phyloP scores from a whole-genome alignment of 2,329 filamentous ascomycete genomes.

The Hymenoscyphus scutula region DNA sequence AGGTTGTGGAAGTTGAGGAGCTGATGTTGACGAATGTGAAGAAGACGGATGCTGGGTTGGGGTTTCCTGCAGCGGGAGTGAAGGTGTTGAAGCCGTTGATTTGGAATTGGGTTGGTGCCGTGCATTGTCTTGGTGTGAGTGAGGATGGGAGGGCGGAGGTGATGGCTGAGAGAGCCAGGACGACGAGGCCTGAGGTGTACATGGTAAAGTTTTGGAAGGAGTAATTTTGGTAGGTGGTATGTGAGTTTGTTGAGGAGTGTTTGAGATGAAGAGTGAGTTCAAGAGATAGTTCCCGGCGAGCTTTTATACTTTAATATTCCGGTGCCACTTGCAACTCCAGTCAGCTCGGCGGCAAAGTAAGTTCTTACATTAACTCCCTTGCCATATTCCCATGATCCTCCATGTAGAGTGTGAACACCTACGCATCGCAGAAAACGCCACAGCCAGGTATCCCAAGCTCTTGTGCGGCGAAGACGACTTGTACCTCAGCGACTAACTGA shows the following conservation, averaged over 20 bases:
- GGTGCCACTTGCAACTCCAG: slow-evolving; percentile 5
- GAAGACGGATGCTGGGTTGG: slow-evolving; percentile 11
- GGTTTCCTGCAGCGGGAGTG: slow-evolving; percentile 19
- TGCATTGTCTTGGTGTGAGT: slow-evolving; percentile 7
- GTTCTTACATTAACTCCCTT: background rate
- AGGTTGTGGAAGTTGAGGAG: background rate
- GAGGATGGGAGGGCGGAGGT: slow-evolving; percentile 16
- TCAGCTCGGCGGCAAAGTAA: background rate
- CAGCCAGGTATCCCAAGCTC: background rate
- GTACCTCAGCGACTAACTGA: background rate
- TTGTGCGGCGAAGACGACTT: background rate
- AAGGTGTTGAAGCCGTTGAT: slow-evolving; percentile 24
- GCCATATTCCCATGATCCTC: background rate
- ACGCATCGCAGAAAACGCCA: slow-evolving; percentile 1
- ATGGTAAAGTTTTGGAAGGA: background rate
- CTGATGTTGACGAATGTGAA: slow-evolving; percentile 19
- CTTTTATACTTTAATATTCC: background rate
- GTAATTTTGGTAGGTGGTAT: background rate
- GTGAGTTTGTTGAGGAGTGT: background rate
- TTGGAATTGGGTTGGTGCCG: slow-evolving; percentile 18
- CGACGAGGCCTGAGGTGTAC: slow-evolving; percentile 7
- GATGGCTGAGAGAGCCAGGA: slow-evolving; percentile 11
- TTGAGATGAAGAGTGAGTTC: background rate
- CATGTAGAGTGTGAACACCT: background rate
- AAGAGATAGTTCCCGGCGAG: background rate